phyloP scores from a whole-genome alignment of 495 filamentous ascomycete species.

The Hypoxylon perforatum region DNA sequence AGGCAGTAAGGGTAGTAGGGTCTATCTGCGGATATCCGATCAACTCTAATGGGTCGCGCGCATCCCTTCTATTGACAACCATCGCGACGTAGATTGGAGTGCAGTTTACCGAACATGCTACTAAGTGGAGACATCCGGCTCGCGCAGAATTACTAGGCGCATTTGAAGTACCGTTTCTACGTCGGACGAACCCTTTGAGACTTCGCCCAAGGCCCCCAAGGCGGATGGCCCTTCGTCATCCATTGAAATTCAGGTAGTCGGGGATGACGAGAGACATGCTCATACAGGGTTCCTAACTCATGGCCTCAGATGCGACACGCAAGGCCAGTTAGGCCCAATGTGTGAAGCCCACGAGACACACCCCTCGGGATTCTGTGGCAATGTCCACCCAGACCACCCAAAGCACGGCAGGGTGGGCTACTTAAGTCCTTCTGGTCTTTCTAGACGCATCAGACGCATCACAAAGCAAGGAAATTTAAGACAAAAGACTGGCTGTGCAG shows the following conservation, averaged over 20 bases:
- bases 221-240: conserved; percentile 36
- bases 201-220: conserved; percentile 20
- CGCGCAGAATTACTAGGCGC: conserved; percentile 23
- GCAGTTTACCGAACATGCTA: conserved; percentile 31
- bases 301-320: conserved; percentile 43
- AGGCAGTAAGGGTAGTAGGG: neutral
- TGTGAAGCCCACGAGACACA: conserved; percentile 58
- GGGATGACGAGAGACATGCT: conserved; percentile 49
- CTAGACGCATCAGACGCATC: too few relatives aligned
- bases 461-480: conserved; percentile 58
- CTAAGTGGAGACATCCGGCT: conserved; percentile 33
- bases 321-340: conserved; percentile 49
- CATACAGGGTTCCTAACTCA: conserved; percentile 38
- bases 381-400: conserved; percentile 41
- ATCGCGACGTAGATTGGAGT: conserved; percentile 24
- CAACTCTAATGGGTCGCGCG: conserved; percentile 34
- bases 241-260: conserved; percentile 41
- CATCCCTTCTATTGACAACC: conserved; percentile 6
- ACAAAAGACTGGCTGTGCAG: conserved; percentile 60
- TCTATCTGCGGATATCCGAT: conserved; percentile 39
- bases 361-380: conserved; percentile 54
- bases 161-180: conserved; percentile 31
- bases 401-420: conserved; percentile 42
- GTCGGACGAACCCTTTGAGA: conserved; percentile 35
- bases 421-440: conserved; percentile 44